Evolutionary conservation across 106 monocot species (phyloP), one percentile per base, ranked within the genome.

Genomic region (Apostasia ramifera): DNA sequence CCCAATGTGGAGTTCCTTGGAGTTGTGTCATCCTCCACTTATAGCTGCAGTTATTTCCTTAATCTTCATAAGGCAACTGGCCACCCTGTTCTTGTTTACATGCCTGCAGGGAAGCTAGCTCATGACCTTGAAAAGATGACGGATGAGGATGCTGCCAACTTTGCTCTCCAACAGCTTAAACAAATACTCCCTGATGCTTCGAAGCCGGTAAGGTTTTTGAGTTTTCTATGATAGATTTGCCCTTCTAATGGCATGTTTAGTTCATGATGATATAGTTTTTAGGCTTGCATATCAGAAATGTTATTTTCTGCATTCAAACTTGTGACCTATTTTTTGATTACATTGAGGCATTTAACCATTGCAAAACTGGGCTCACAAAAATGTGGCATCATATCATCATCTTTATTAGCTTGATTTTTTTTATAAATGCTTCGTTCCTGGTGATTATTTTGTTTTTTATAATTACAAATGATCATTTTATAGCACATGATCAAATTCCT

Each of bases 51-150:
- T 79, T 98, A 98, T 76, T 98, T 98, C 75, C 89, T 98, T 69
- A 98, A 98, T 78, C 92, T 98, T 73, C 93, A 98, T 79, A 98
- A 98, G 79, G 97, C 97, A 55, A 93, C 97, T 6, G 97, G 97
- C 53, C 85, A 98, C 62, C 97, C 89, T 57, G 97, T 98, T 65
- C 92, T 98, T 72, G 92, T 98, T 77, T 98, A 93, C 70, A 98
- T 98, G 97, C 97, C 93, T 82, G 92, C 97, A 46, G 97, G 97
- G 62, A 62, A 69, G 49, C 89, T 98, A 41, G 97, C 97, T 37
- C 69, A 71, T 68, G 93, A 92, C 75, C 85, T 98, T 74, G 92
- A 98, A 69, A 98, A 98, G 72, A 83, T 93, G 92, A 77, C 87
- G 4, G 93, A 98, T 47, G 87, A 89, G 53, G 89, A 76, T 55